Conservation (phyloP, 2,329 filamentous ascomycete genomes). For the Neonectria coccinea region DNA sequence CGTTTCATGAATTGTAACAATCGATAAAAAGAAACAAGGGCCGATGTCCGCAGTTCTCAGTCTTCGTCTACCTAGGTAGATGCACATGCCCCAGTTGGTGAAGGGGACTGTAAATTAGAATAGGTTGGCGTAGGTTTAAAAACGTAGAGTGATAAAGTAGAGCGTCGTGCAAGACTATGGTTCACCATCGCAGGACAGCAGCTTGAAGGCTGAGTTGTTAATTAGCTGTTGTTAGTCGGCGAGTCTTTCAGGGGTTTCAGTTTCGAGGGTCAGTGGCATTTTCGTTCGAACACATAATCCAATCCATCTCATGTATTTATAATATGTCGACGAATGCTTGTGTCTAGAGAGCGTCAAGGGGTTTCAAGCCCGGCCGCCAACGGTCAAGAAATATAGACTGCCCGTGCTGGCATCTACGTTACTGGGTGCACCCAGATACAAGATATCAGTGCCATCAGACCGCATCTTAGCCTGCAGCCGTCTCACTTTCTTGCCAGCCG, state of each 20-base stretch:
- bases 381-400: conserved; percentile 31
- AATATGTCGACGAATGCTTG: not conserved
- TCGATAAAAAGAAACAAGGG: no score
- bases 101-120: not conserved
- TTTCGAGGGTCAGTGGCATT: not conserved
- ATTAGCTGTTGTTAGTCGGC: no score
- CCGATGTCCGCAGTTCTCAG: no score
- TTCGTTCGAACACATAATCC: not conserved
- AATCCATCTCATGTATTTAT: not conserved
- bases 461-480: conserved; percentile 34
- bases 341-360: not conserved
- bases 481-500: conserved; percentile 29
- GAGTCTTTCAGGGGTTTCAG: no score
- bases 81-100: not conserved
- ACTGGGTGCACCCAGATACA: conserved; percentile 34
- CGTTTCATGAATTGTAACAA: no score
- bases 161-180: not conserved
- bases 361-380: conserved; percentile 16
- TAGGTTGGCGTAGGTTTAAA: not conserved
- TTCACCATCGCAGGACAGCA: not conserved
- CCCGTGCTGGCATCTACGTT: conserved; percentile 35
- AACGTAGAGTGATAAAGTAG: not conserved
- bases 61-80: no score
- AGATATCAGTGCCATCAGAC: conserved; percentile 32
- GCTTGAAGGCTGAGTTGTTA: not conserved